Percentiles rank a stretch among this genome's conserved stretches.
Conservation (phyloP, 371 early-diverging fungal genomes). For the Paraphysoderma sedebokerense region DNA sequence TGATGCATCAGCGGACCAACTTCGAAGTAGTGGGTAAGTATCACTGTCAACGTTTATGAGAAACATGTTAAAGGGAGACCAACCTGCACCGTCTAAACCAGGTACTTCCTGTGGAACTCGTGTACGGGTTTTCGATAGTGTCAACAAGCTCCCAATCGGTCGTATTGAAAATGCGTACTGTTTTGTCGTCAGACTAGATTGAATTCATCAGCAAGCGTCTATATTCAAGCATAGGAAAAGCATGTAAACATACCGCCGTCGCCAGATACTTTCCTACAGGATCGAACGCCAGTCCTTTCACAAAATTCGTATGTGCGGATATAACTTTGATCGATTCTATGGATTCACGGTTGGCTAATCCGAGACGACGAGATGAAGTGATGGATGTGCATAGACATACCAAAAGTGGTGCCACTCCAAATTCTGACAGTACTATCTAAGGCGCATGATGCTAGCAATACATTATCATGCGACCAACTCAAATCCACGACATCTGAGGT, state of each 20-base stretch:
- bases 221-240: neutral
- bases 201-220: neutral
- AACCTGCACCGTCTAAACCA: neutral
- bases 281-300: constrained; percentile 93
- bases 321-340: constrained; percentile 41
- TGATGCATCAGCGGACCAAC: constrained; percentile 92
- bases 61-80: neutral
- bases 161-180: constrained; percentile 69
- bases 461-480: constrained; percentile 25
- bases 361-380: neutral
- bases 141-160: constrained; percentile 68
- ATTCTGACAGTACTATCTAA: constrained; percentile 67
- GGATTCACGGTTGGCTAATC: neutral
- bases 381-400: constrained; percentile 13
- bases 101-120: constrained; percentile 10
- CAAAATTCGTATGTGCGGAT: constrained; percentile 67
- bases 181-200: constrained; percentile 72
- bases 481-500: constrained; percentile 66
- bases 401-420: constrained; percentile 68
- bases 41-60: neutral
- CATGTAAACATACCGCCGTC: constrained; percentile 42
- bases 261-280: constrained; percentile 87
- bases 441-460: constrained; percentile 78
- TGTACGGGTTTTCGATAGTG: constrained; percentile 54
- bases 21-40: neutral